Evolutionary conservation across 192 early-diverging fungal genomes (phyloP), one percentile per base, ranked within the genome.

Genomic region (Linderina pennispora): DNA sequence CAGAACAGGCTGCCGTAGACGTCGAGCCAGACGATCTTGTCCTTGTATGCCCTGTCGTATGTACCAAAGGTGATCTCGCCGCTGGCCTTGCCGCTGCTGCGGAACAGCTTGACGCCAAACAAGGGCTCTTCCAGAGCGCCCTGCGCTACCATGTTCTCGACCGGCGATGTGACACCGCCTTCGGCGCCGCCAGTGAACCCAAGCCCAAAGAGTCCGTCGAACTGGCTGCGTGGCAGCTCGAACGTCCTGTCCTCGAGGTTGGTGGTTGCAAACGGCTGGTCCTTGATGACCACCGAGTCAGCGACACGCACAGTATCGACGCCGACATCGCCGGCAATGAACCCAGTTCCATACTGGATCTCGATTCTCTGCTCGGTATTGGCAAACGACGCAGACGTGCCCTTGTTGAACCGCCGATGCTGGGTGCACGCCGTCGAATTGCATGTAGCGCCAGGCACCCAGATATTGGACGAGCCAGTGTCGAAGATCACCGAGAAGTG

Each of bases 281-380:
- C 71, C 1, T 37, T 50, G 14, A 74, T 47, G 4, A 50, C 32
- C 19, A 71, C 58, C 2, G 53, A 44, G 10, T 48, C 56, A 4
- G 74, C 36, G 8, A 72, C 55, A 21, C 61, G 56, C 16, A 72
- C 53, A 1, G 53, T 72, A 41, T 96, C 93, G 35, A 72, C 61
- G 60, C 84, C 86, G 45, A 97, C 86, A 45, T 97, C 79, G 17
- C 97, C 97, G 45, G 97, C 94, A 32, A 99, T 78, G 11, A 86
- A 79, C 14, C 94, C 97, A 24, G 84, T 81, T 26, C 94, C 94
- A 48, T 99, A 99, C 43, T 85, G 91, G 57, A 99, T 95, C 26
- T 88, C 82, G 74, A 99, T 96, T 40, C 79, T 75, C 24, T 73
- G 50, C 4, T 36, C 20, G 15, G 50, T 61, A 32, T 76, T 47